A percentile compares a stretch with the other conserved stretches of the same genome.
phyloP scores from a whole-genome alignment of 2,329 filamentous ascomycete genomes.

The Torrubiella hemipterigena region DNA sequence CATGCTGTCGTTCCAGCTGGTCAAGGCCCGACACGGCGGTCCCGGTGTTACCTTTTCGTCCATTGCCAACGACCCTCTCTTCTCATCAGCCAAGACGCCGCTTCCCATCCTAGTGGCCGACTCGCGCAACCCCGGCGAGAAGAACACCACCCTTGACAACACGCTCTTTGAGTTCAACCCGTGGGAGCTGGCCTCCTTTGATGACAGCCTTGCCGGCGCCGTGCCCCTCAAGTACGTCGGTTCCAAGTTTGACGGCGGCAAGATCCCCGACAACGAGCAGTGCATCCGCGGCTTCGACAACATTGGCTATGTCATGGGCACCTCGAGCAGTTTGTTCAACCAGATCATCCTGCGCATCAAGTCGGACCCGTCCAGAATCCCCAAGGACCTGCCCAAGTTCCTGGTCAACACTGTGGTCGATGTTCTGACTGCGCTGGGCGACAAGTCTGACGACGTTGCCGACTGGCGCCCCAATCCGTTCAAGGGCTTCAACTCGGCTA shows the following conservation, averaged over 20 bases:
- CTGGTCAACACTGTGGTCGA: slow-evolving; percentile 28
- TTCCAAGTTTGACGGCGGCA: slow-evolving; percentile 42
- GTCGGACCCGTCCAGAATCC: slow-evolving; percentile 29
- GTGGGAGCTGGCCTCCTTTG: slow-evolving; percentile 55
- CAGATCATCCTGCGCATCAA: slow-evolving; percentile 55
- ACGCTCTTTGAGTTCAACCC: slow-evolving; percentile 55
- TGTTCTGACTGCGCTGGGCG: slow-evolving; percentile 44
- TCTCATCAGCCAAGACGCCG: slow-evolving; percentile 28
- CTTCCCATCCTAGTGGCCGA: slow-evolving; percentile 39
- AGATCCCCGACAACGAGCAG: slow-evolving; percentile 26
- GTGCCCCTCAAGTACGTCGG: slow-evolving; percentile 47
- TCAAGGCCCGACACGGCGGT: slow-evolving; percentile 65
- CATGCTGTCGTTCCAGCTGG: slow-evolving; percentile 73
- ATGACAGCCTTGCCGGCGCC: slow-evolving; percentile 47
- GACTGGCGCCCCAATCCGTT: slow-evolving; percentile 53
- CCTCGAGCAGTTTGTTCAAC: slow-evolving; percentile 74
- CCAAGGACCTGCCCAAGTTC: slow-evolving; percentile 37
- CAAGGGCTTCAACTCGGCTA: slow-evolving; percentile 34
- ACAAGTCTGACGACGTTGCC: slow-evolving; percentile 61
- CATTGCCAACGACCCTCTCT: slow-evolving; percentile 30
- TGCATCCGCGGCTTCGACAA: slow-evolving; percentile 62
- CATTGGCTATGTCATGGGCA: slow-evolving; percentile 69
- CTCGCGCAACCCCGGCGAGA: slow-evolving; percentile 30
- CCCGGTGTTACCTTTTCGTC: slow-evolving; percentile 74
- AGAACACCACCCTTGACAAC: slow-evolving; percentile 37